phyloP scores from a whole-genome alignment of 2,329 filamentous ascomycete genomes.

The Capronia coronata region DNA sequence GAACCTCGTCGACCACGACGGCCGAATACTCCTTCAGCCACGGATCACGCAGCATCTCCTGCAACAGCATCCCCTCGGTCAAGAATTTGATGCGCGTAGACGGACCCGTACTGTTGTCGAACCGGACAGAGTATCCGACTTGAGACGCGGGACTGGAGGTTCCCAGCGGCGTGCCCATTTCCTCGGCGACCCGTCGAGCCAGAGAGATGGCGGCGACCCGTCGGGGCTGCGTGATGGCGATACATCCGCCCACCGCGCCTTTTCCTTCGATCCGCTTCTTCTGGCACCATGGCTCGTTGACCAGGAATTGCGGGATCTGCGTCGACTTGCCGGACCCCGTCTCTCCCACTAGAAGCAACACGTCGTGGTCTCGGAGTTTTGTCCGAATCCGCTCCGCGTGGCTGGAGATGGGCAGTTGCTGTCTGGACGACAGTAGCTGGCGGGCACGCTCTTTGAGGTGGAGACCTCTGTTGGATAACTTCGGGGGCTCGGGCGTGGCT shows the following conservation, averaged over 20 bases:
- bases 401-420: slow-evolving; percentile 72
- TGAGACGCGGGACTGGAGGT: slow-evolving; percentile 51
- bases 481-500: background rate
- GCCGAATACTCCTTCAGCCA: slow-evolving; percentile 78
- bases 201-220: slow-evolving; percentile 89
- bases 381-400: slow-evolving; percentile 63
- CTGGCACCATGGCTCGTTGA: slow-evolving; percentile 71
- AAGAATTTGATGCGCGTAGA: slow-evolving; percentile 87
- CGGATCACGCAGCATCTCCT: slow-evolving; percentile 85
- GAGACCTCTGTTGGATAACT: background rate
- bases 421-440: slow-evolving; percentile 48
- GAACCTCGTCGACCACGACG: slow-evolving; percentile 90
- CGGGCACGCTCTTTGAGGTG: slow-evolving; percentile 40
- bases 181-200: slow-evolving; percentile 77
- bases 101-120: slow-evolving; percentile 77
- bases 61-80: slow-evolving; percentile 91
- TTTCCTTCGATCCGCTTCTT: slow-evolving; percentile 26
- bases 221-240: slow-evolving; percentile 90
- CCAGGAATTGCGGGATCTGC: slow-evolving; percentile 86
- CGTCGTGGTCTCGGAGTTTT: slow-evolving; percentile 58
- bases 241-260: slow-evolving; percentile 61
- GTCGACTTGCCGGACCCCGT: slow-evolving; percentile 97
- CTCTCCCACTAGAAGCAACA: slow-evolving; percentile 83
- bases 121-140: slow-evolving; percentile 92
- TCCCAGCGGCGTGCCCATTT: slow-evolving; percentile 63